A percentile compares a stretch with the other conserved stretches of the same genome.
phyloP scores from a whole-genome alignment of 108 stramenopile genomes.

The Skeletonema costatum region DNA sequence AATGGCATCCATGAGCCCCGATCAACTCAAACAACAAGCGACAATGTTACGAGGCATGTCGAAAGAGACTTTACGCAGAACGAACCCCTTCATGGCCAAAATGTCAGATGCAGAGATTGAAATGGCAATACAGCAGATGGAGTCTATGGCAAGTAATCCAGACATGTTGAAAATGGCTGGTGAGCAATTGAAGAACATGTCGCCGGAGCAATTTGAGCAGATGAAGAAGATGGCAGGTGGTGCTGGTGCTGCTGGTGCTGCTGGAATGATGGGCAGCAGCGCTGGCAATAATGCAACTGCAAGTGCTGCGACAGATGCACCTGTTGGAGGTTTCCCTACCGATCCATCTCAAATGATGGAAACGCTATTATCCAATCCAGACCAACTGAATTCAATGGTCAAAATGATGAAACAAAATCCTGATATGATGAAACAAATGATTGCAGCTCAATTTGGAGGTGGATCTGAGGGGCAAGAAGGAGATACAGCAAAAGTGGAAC shows the following conservation, averaged over 20 bases:
- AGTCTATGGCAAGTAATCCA: conserved; percentile 75
- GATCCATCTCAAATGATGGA: conserved; percentile 70
- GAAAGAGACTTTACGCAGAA: conserved; percentile 55
- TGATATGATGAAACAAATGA: conserved; percentile 64
- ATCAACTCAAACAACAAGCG: conserved; percentile 66
- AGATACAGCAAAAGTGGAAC: conserved; percentile 48
- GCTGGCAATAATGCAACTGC: background rate
- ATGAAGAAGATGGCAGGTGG: conserved; percentile 40
- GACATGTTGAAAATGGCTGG: conserved; percentile 69
- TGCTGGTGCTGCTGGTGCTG: background rate
- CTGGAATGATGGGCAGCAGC: background rate
- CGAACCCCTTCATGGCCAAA: conserved; percentile 69
- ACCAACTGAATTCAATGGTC: conserved; percentile 64
- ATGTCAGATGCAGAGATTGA: conserved; percentile 69
- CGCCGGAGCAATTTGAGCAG: conserved; percentile 56
- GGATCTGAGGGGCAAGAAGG: conserved; percentile 17
- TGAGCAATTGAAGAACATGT: conserved; percentile 70
- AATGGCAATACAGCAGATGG: conserved; percentile 63
- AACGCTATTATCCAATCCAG: conserved; percentile 57
- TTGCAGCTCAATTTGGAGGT: conserved; percentile 5
- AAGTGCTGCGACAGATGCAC: conserved; percentile 2
- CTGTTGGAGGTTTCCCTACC: background rate
- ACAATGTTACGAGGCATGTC: conserved; percentile 58
- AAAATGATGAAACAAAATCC: conserved; percentile 78
- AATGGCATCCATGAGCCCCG: conserved; percentile 69